A percentile compares a stretch with the other conserved stretches of the same genome.
Evolutionary conservation across 2,329 filamentous ascomycete species (phyloP).

Genomic region (Alternaria alternata): DNA sequence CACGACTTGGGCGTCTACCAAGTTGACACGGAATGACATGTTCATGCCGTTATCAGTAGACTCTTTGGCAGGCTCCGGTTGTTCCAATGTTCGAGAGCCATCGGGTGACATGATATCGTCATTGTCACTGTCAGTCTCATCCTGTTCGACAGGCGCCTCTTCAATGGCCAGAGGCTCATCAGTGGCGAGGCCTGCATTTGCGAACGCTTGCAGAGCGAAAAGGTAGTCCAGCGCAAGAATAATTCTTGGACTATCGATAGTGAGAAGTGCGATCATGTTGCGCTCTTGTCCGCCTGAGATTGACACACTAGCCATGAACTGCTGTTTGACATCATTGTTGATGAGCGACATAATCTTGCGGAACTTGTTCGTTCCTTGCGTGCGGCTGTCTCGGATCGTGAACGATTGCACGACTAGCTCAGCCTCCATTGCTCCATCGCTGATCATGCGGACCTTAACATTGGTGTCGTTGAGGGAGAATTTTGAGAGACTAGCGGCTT

Average conservation of each 20-base stretch:
- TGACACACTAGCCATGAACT: constrained; percentile 96
- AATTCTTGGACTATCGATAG: constrained; percentile 90
- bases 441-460: constrained; percentile 91
- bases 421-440: constrained; percentile 88
- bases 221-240: constrained; percentile 97
- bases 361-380: constrained; percentile 90
- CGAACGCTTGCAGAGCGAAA: constrained; percentile 85
- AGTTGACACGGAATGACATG: constrained; percentile 87
- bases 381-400: constrained; percentile 92
- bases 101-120: constrained; percentile 50
- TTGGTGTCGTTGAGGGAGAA: constrained; percentile 95
- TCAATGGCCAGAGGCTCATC: constrained; percentile 67
- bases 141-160: constrained; percentile 63
- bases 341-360: constrained; percentile 97
- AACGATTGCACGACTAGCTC: constrained; percentile 94
- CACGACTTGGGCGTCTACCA: constrained; percentile 96
- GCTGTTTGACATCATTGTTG: constrained; percentile 89
- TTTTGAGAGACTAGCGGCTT: constrained; percentile 83
- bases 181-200: constrained; percentile 70
- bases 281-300: constrained; percentile 86
- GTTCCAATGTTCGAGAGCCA: constrained; percentile 32
- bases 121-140: constrained; percentile 50
- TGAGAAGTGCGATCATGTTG: constrained; percentile 87
- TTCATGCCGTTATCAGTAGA: constrained; percentile 64
- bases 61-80: constrained; percentile 30